These are phyloP conservation scores for Pyronema domesticum DNA, from an alignment of 495 filamentous ascomycete genomes.

Conservation along the genomic window DNA sequence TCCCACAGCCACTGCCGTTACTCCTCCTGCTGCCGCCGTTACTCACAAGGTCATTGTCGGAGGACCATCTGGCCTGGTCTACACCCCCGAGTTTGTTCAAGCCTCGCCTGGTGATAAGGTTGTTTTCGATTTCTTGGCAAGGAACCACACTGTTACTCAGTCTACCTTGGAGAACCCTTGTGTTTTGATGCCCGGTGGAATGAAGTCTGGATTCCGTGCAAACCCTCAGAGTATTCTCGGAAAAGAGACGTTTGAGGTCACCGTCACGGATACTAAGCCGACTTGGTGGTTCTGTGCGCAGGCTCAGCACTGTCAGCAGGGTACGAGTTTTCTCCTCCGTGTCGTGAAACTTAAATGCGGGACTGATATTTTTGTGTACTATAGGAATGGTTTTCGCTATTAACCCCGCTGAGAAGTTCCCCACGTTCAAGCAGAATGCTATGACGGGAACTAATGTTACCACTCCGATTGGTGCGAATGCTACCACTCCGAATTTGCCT, in stretches of 20 bases:
- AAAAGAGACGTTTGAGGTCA: conserved; percentile 19
- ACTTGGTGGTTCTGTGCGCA: conserved; percentile 45
- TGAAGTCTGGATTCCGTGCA: conserved; percentile 17
- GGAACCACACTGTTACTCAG: conserved; percentile 55
- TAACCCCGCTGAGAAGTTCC: conserved; percentile 12
- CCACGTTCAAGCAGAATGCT: conserved; percentile 3
- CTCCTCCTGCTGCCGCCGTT: background rate
- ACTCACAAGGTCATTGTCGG: conserved; percentile 33
- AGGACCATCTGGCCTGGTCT: conserved; percentile 42
- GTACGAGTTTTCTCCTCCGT: background rate
- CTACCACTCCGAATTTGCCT: background rate
- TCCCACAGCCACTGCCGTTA: background rate
- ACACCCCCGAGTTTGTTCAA: conserved; percentile 39
- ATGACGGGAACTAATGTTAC: background rate
- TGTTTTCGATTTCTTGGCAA: conserved; percentile 52
- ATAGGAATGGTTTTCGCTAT: conserved; percentile 23
- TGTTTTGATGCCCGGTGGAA: conserved; percentile 31
- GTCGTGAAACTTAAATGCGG: conserved; percentile 21
- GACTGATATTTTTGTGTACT: conserved; percentile 27
- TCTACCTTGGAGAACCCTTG: conserved; percentile 54
- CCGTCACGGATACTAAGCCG: conserved; percentile 32
- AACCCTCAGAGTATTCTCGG: conserved; percentile 10
- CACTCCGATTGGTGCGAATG: background rate
- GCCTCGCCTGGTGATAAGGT: conserved; percentile 44
- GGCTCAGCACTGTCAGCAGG: conserved; percentile 26